Base-by-base conservation (phyloP, 345 rosid genomes). In the Citrus trifoliata region DNA sequence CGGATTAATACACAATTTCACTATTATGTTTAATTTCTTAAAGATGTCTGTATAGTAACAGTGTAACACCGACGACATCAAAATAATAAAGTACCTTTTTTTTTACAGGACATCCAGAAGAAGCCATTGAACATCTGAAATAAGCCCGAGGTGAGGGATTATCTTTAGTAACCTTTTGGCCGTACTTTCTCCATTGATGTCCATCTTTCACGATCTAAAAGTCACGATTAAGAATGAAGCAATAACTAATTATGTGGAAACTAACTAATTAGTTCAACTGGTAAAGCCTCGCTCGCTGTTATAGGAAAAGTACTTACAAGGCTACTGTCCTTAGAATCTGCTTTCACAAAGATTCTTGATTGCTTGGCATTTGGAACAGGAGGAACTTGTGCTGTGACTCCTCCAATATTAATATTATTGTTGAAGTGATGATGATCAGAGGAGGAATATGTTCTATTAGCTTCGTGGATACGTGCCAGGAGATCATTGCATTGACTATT, bases 151-250 rank as follows among this genome's bases (percentile, higher is more conserved):
- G 94, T 7, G 91, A 89, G 6, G 91, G 84, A 64, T 89, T 89
- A 65, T 91, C 87, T 81, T 85, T 88, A 6, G 91, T 91, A 10
- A 89, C 84, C 80, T 91, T 91, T 73, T 91, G 92, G 2, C 92
- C 94, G 22, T 91, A 91, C 81, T 91, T 91, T 58, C 94, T 91
- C 94, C 94, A 89, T 78, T 89, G 93, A 67, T 84, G 83, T 71
- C 94, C 92, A 81, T 90, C 94, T 82, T 56, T 87, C 76, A 89
- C 90, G 25, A 68, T 67, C 94, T 90, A 38, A 76, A 66, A 67
- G 2, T 53, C 58, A 18, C 7, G 22, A 53, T 18, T 46, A 13
- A 46, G 51, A 46, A 46, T 46, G 18, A 46, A 46, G 51, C 51
- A 46, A 13, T 46, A 46, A 46, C 10, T 42, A 42, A 42, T 0